Evolutionary conservation across 2,329 filamentous ascomycete species (phyloP).

Genomic region (Stachybotrys chartarum): DNA sequence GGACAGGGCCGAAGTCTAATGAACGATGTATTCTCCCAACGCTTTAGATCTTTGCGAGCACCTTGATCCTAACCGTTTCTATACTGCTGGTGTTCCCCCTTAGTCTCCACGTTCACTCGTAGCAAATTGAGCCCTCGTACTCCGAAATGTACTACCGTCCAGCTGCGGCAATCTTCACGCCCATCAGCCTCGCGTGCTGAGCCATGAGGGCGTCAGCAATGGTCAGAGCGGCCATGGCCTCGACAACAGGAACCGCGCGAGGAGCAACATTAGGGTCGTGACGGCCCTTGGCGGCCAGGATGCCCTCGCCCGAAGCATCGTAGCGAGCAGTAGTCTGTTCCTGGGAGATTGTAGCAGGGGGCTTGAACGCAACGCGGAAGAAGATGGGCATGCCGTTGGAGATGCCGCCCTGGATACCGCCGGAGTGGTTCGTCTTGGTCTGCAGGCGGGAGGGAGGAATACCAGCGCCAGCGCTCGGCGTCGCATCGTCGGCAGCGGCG

Average conservation of each 20-base stretch:
- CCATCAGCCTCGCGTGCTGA: slow-evolving; percentile 36
- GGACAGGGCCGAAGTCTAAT: slow-evolving; percentile 13
- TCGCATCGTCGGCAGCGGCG: slow-evolving; percentile 30
- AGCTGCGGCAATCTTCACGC: slow-evolving; percentile 13
- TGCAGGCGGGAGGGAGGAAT: slow-evolving; percentile 47
- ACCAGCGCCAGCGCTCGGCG: slow-evolving; percentile 34
- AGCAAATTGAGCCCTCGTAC: slow-evolving; percentile 10
- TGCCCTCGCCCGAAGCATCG: slow-evolving; percentile 60
- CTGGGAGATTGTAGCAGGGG: slow-evolving; percentile 85
- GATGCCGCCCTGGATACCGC: slow-evolving; percentile 93
- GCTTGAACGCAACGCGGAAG: slow-evolving; percentile 93
- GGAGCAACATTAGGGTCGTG: slow-evolving; percentile 93
- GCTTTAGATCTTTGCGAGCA: slow-evolving; percentile 11
- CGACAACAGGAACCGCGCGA: slow-evolving; percentile 78
- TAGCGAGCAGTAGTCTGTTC: slow-evolving; percentile 80
- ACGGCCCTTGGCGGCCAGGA: slow-evolving; percentile 83
- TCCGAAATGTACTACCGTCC: slow-evolving; percentile 9
- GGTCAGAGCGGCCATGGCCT: slow-evolving; percentile 84
- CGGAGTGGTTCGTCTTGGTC: slow-evolving; percentile 91
- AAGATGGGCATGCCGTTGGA: slow-evolving; percentile 90
- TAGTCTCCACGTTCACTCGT: slow-evolving; percentile 11
- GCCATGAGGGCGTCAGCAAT: slow-evolving; percentile 82
- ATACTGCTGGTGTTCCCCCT: slow-evolving; percentile 12
- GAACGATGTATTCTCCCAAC: slow-evolving; percentile 13
- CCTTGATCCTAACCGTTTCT: slow-evolving; percentile 12